Conservation (phyloP, 495 filamentous ascomycete genomes). For the Penicillium pulvis region DNA sequence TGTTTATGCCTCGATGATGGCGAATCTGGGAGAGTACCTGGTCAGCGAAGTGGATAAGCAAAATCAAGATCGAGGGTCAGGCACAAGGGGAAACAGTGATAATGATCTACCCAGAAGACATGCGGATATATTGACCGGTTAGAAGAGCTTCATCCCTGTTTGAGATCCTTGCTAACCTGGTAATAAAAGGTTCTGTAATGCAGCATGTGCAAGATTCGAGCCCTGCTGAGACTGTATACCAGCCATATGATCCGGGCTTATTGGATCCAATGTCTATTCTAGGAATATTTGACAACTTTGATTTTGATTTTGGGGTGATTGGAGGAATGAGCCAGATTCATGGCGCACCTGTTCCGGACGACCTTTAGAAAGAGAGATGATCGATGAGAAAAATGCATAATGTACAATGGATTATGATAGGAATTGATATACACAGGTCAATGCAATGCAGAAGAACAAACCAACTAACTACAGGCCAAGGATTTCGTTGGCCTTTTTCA, state of each 20-base stretch:
- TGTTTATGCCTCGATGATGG: constrained; percentile 8
- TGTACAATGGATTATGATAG: not conserved
- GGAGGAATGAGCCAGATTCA: constrained; percentile 1
- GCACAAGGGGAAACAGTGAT: too few species aligned
- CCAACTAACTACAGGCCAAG: not conserved
- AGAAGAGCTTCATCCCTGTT: not conserved
- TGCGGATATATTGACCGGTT: not conserved
- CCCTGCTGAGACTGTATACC: not conserved
- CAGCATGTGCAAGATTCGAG: not conserved
- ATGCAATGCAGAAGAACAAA: not conserved
- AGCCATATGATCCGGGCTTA: not conserved
- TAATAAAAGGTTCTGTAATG: not conserved
- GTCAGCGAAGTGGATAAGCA: not conserved
- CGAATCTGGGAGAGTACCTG: constrained; percentile 4
- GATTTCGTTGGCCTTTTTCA: not conserved
- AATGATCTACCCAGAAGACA: not conserved
- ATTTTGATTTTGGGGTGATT: constrained; percentile 4
- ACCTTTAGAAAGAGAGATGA: not conserved
- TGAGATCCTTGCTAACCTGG: not conserved
- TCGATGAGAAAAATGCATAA: not conserved
- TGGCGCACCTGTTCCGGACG: not conserved
- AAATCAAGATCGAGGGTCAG: not conserved
- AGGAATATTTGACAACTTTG: constrained; percentile 9
- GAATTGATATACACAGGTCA: not conserved
- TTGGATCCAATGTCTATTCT: constrained; percentile 4